Base-by-base conservation (phyloP, 2,329 filamentous ascomycete genomes). In the Cladorrhinum sp. region DNA sequence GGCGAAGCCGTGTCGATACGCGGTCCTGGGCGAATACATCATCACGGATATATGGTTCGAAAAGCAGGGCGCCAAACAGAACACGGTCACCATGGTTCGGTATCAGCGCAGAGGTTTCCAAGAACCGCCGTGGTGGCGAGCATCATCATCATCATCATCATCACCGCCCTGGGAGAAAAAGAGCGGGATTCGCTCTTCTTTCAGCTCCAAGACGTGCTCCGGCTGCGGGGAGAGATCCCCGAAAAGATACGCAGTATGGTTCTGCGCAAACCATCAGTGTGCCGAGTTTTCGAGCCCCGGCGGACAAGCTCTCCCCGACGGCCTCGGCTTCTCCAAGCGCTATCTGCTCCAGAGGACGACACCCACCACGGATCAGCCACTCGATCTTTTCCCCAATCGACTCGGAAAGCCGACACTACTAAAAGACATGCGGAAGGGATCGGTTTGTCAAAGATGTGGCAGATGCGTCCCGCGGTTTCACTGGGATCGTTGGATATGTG, bases 41-140 rank as follows among this genome's bases (percentile, higher is more conserved):
- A 26, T 56, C 23, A 48, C 36, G 2, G 54, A 56, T 16, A 20
- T 56, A 5, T 56, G 54, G 54, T 33, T 42, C 18, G 54, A 56
- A 20, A 42, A 46, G n/a, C 54, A 56, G 28, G 42, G 42, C 6
- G 23, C 12, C 10, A 26, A 42, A 7, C n/a, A 42, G n/a, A 26
- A 23, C 12, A 56, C 23, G 5, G 36, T 56, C 4, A 48, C 54
- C 20, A 26, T 56, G 36, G 24, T 36, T n/a, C 54, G 54, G 2
- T 56, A 56, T 30, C 54, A 56, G 39, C 24, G 54, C 16, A 21
- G 21, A 16, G 3, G 18, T 3, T 56, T 56, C 8, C 10, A 26
- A 3, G 21, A 56, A 12, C 36, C 23, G 18, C 54, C 54, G 18
- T 56, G 54, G 54, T 56, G 54, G 54, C 36, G 24, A 30, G 12